These are phyloP conservation scores for Lepiota subincarnata DNA, from an alignment of 768 basidiomycete species.

Conservation along the genomic window DNA sequence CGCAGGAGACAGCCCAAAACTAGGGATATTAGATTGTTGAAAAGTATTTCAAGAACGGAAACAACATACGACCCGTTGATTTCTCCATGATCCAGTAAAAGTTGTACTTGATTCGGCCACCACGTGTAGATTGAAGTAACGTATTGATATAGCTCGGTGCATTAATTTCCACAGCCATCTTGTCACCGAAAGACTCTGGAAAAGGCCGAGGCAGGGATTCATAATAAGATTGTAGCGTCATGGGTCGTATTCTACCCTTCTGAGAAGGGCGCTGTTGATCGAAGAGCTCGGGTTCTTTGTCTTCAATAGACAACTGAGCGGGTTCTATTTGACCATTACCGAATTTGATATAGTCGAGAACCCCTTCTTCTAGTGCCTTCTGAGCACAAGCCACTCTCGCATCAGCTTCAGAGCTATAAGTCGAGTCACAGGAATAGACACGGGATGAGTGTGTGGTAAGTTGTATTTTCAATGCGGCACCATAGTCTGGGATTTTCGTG, in stretches of 20 bases:
- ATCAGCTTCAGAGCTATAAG: slow-evolving; percentile 32
- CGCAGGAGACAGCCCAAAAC: slow-evolving; percentile 53
- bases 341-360: slow-evolving; percentile 54
- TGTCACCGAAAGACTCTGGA: slow-evolving; percentile 46
- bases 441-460: slow-evolving; percentile 46
- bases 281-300: background rate
- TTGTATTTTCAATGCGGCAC: slow-evolving; percentile 54
- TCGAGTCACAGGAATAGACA: slow-evolving; percentile 48
- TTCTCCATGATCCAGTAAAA: slow-evolving; percentile 42
- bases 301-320: slow-evolving; percentile 11
- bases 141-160: slow-evolving; percentile 51
- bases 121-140: slow-evolving; percentile 47
- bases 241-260: slow-evolving; percentile 5
- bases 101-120: slow-evolving; percentile 37
- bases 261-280: slow-evolving; percentile 5
- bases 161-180: slow-evolving; percentile 47
- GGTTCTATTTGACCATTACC: slow-evolving; percentile 48
- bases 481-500: slow-evolving; percentile 33
- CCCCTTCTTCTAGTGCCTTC: slow-evolving; percentile 47
- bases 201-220: slow-evolving; percentile 65
- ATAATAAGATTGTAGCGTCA: slow-evolving; percentile 54
- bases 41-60: slow-evolving; percentile 4
- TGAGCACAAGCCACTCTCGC: slow-evolving; percentile 55
- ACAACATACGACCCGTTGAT: slow-evolving; percentile 39
- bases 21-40: background rate